Base-by-base conservation (phyloP, 2,329 filamentous ascomycete species). In the Talaromyces sp. region DNA sequence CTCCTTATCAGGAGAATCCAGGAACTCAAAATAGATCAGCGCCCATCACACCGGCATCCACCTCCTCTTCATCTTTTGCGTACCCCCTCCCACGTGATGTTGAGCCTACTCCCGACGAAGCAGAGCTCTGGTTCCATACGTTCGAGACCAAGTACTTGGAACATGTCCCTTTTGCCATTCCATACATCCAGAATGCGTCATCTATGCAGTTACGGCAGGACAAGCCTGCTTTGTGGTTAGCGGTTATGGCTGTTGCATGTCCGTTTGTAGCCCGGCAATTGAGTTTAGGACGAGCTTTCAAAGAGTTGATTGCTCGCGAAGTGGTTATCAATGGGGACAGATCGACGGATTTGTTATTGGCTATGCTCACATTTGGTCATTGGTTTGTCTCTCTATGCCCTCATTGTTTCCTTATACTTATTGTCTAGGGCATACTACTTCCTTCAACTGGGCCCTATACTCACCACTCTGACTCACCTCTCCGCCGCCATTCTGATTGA, bases 311-410 rank as follows among this genome's bases (percentile, higher is more conserved):
- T 15, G 78, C 82, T 0, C 76, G 80, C n/a, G 79, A 78, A 64
- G 73, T 85, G 29, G 69, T 86, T 6, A 65, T 85, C 13, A 78
- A 83, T 10, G 74, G 79, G n/a, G 83, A 86, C 64, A 79, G 81
- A 60, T 80, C 72, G 58, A 74, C 86, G 45, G 86, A 88, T 67
- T 68, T 87, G 11, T 73, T 88, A 1, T 75, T 84, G 11, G 85
- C 84, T 0, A 65, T 86, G 3, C 70, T 88, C 17, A 76, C 68
- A 61, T 81, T 75, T 62, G 75, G 80, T 25, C 74, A 76, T 36
- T 87, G 84, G 83, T 82, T 71, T 69, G 77, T 68, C 25, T 31
- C 10, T n/a, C 31, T 43, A 54, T 58, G 1, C 13, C 60, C 68
- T 36, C 49, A 27, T 10, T 58, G 43, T 36, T 1, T 38, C 62